Base-by-base conservation (phyloP, 148 eudicot species). In the Pharnaceum exiguum region DNA sequence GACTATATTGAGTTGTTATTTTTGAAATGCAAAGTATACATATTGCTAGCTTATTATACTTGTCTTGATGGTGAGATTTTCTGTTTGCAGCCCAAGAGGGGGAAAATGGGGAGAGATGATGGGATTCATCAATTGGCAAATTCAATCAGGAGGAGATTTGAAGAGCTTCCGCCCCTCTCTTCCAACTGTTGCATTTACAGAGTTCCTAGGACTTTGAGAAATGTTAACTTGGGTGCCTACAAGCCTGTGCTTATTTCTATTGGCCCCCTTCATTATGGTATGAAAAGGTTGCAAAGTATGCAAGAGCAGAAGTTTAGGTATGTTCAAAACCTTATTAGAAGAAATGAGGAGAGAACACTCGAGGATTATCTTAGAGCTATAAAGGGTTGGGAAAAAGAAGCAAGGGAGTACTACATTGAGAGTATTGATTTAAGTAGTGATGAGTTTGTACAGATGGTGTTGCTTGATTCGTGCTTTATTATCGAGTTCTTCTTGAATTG, bases 401-500 rank as follows among this genome's bases (percentile, higher is more conserved):
- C 55, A 27, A 64, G 70, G 50, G 70, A 64, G 33, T 71, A 40
- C 42, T 71, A 71, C 56, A 64, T 44, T 51, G 75, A 64, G 28
- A 28, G 3, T 36, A 40, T 51, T 46, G 10, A 12, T 9, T 25
- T 71, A 10, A 71, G 49, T 52, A 71, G 75, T 9, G 36, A 27
- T 15, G 70, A 71, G 3, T 71, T 71, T 58, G 55, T 44, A 0
- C 70, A 71, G 33, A 71, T 71, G 75, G 46, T 71, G 29, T 59
- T 71, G 6, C 50, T 71, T 18, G 75, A 71, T 22, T 69, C 43
- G 39, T 71, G 70, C 58, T 71, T 71, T 23, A 53, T 71, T 5
- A 71, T 71, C 4, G 75, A 71, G 60, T 71, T 71, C 58, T 71
- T 71, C 36, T 39, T 71, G 43, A 71, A 58, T 57, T 71, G 70